Percentiles rank a stretch among this genome's conserved stretches.
Evolutionary conservation across 257 asterid species (phyloP).

Genomic region (Scutellaria galericulata): DNA sequence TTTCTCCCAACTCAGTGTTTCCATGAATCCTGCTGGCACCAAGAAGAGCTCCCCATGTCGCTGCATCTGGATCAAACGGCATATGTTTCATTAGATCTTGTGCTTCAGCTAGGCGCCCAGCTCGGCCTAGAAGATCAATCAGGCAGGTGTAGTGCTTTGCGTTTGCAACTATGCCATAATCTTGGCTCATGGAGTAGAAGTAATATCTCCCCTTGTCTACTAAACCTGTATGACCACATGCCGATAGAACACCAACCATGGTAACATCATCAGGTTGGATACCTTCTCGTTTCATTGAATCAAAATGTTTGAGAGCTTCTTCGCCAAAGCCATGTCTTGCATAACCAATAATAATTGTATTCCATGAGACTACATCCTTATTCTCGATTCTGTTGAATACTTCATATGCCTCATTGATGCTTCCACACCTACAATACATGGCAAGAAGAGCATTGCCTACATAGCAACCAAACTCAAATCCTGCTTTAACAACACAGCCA

Average conservation of each 20-base stretch:
- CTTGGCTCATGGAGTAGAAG: slow-evolving; percentile 72
- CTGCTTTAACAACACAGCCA: slow-evolving; percentile 70
- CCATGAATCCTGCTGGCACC: slow-evolving; percentile 97
- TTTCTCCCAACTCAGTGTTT: slow-evolving; percentile 78
- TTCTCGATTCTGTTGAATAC: slow-evolving; percentile 63
- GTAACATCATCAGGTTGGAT: slow-evolving; percentile 84
- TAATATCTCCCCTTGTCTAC: slow-evolving; percentile 70
- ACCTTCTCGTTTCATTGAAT: slow-evolving; percentile 57
- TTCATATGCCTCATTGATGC: slow-evolving; percentile 75
- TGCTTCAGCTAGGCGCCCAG: slow-evolving; percentile 87
- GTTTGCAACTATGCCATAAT: slow-evolving; percentile 70
- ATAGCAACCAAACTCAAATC: slow-evolving; percentile 74
- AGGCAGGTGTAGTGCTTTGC: slow-evolving; percentile 90
- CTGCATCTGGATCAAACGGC: slow-evolving; percentile 95
- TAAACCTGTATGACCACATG: slow-evolving; percentile 90
- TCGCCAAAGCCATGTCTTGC: slow-evolving; percentile 90
- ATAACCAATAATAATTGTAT: slow-evolving; percentile 83
- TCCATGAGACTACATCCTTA: slow-evolving; percentile 90
- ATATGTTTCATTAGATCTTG: slow-evolving; percentile 63
- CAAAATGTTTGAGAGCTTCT: slow-evolving; percentile 71
- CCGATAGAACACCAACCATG: slow-evolving; percentile 88
- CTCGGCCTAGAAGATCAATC: slow-evolving; percentile 93
- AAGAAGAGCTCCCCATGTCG: slow-evolving; percentile 97
- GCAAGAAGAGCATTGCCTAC: slow-evolving; percentile 94
- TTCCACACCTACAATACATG: slow-evolving; percentile 93